Evolutionary conservation across 805 yeast genomes (phyloP).

Genomic region (Teunomyces gatunensis): DNA sequence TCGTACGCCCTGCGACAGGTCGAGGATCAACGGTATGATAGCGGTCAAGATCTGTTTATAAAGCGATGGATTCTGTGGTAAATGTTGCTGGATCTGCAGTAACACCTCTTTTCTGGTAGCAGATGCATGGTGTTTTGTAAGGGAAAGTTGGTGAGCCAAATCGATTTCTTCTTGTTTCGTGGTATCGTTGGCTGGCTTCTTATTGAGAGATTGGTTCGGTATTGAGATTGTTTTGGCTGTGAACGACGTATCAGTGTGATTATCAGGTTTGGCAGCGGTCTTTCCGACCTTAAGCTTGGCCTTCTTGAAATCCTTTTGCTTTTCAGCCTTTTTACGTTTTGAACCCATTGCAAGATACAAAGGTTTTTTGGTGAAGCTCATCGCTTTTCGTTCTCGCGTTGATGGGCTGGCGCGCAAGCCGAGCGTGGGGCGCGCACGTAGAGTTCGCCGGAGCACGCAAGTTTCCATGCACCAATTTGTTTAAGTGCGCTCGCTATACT

Average conservation of each 20-base stretch:
- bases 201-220: slow-evolving; percentile 42
- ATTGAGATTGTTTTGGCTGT: slow-evolving; percentile 58
- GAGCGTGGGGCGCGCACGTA: too few species aligned
- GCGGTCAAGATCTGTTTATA: slow-evolving; percentile 57
- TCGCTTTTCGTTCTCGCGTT: background rate
- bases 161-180: slow-evolving; percentile 39
- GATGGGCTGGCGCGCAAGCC: background rate
- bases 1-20: slow-evolving; percentile 65
- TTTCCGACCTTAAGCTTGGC: slow-evolving; percentile 88
- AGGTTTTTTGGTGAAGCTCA: background rate
- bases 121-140: slow-evolving; percentile 71
- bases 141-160: slow-evolving; percentile 58
- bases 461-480: background rate
- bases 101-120: slow-evolving; percentile 72
- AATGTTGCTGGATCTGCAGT: slow-evolving; percentile 46
- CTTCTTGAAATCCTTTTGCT: slow-evolving; percentile 72
- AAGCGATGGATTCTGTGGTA: slow-evolving; percentile 52
- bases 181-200: slow-evolving; percentile 9
- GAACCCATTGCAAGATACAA: slow-evolving; percentile 21
- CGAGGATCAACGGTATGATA: slow-evolving; percentile 64
- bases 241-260: slow-evolving; percentile 84
- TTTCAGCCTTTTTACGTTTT: slow-evolving; percentile 57
- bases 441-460: background rate
- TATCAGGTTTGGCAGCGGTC: slow-evolving; percentile 63
- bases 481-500: background rate